These are phyloP conservation scores for Dillenia turbinata DNA, from an alignment of 164 flowering plant species.

Conservation along the genomic window DNA sequence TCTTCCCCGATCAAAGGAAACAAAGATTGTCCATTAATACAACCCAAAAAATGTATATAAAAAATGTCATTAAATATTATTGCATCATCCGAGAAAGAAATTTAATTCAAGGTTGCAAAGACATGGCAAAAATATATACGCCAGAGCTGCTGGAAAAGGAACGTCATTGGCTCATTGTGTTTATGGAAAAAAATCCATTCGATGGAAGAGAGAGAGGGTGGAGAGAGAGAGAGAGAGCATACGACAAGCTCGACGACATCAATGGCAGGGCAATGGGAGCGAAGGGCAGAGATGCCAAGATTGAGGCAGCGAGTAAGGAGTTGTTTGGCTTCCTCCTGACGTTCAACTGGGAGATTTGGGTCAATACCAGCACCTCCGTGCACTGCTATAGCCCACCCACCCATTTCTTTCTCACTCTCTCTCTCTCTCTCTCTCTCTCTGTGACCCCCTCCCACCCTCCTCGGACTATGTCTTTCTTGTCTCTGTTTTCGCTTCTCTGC, in stretches of 20 bases:
- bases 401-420: slow-evolving; percentile 30
- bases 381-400: slow-evolving; percentile 93
- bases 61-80: no score
- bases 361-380: slow-evolving; percentile 99
- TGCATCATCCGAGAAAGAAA: no score
- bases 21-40: no score
- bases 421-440: slow-evolving; percentile 9
- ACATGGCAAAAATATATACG: no score
- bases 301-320: slow-evolving; percentile 80
- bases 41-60: no score
- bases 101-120: no score
- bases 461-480: no score
- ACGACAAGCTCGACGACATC: slow-evolving; percentile 97
- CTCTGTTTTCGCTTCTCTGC: background rate
- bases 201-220: background rate
- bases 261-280: slow-evolving; percentile 60
- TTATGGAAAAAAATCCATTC: background rate
- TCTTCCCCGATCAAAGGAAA: no score
- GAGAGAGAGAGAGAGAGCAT: slow-evolving; percentile 13
- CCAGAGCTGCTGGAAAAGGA: no score
- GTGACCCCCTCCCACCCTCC: background rate
- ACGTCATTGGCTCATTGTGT: no score
- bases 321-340: slow-evolving; percentile 74
- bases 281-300: slow-evolving; percentile 79
- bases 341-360: slow-evolving; percentile 74